Percentiles rank a stretch among this genome's conserved stretches.
phyloP scores from a whole-genome alignment of 2,329 filamentous ascomycete species.

The Cladosporium sp. region DNA sequence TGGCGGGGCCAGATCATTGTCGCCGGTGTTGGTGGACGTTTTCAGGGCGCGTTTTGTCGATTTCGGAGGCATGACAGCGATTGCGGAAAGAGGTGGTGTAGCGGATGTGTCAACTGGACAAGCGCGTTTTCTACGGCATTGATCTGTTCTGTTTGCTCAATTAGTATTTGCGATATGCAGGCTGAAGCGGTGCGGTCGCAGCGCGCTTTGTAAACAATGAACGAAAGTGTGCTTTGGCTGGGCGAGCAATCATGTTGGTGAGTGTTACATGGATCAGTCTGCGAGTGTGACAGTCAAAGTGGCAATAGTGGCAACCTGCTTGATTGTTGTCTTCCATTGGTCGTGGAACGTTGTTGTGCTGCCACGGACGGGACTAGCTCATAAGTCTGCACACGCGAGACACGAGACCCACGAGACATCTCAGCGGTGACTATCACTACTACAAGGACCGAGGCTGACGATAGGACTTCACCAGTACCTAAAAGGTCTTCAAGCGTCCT shows the following conservation, averaged over 20 bases:
- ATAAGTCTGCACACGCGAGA: background rate
- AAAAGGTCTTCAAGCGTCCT: no score
- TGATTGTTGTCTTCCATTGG: background rate
- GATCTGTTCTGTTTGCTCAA: background rate
- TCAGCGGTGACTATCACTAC: no score
- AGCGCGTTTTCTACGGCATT: background rate
- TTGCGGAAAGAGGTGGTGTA: background rate
- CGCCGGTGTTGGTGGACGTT: background rate
- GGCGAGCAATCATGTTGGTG: background rate
- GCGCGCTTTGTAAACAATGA: background rate
- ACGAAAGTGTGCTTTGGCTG: background rate
- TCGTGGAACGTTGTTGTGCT: background rate
- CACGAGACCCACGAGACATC: no score
- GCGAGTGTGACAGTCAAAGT: background rate
- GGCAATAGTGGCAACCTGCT: background rate
- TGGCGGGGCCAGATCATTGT: background rate
- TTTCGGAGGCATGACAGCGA: slow-evolving; percentile 16
- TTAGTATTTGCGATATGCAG: background rate
- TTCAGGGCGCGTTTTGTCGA: slow-evolving; percentile 15
- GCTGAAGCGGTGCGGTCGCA: background rate
- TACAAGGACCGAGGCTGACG: no score
- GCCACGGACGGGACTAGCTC: background rate
- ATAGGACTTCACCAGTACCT: no score
- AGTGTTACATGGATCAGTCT: background rate
- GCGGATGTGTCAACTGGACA: background rate